Evolutionary conservation across 2,329 filamentous ascomycete species (phyloP).

Genomic region (Xylariales sp.): DNA sequence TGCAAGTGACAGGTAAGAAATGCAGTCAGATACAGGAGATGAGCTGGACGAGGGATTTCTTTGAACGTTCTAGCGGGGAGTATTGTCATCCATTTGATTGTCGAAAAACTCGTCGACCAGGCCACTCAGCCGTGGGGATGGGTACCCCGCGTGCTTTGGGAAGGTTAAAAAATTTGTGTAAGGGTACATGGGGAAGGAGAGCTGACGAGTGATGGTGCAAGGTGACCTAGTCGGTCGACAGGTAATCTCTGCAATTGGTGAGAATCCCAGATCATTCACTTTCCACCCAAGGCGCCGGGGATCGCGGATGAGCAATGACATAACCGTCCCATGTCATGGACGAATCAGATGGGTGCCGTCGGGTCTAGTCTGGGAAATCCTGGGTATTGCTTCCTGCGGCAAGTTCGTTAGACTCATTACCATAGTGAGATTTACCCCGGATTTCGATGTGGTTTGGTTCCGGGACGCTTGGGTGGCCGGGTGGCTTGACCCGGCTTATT

Average conservation of each 20-base stretch:
- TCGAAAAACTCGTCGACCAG: neutral
- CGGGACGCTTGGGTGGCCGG: neutral
- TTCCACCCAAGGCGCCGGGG: no score
- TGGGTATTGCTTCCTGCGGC: no score
- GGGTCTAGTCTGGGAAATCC: no score
- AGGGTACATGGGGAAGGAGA: neutral
- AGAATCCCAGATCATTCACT: no score
- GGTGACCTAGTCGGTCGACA: no score
- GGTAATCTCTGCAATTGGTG: no score
- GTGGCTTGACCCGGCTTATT: no score
- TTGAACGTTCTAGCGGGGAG: neutral
- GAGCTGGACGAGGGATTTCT: neutral
- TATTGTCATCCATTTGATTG: slow-evolving; percentile 2
- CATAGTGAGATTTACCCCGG: neutral
- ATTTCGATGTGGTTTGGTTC: neutral
- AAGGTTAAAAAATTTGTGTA: neutral
- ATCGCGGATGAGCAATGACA: neutral
- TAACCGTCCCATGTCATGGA: neutral
- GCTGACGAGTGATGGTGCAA: no score
- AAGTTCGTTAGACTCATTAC: no score
- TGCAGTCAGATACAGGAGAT: no score
- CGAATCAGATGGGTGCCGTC: no score
- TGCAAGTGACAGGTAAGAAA: neutral
- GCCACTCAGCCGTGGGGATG: neutral
- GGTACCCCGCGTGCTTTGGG: slow-evolving; percentile 4